Conservation (phyloP, 345 rosid genomes). For the Reutealis trisperma region DNA sequence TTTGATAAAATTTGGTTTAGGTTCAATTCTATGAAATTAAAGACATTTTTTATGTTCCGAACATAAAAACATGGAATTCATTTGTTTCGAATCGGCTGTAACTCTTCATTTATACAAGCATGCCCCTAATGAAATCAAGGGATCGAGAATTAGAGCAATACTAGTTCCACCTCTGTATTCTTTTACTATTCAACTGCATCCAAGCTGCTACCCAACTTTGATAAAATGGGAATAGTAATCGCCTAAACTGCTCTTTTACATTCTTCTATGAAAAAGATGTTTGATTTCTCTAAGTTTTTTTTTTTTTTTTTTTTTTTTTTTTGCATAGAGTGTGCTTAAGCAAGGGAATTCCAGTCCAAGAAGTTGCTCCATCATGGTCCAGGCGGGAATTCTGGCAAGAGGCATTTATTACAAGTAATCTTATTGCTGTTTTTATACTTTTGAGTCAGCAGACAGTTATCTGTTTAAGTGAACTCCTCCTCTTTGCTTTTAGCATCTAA, state of each 20-base stretch:
- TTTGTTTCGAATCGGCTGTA: too few species aligned
- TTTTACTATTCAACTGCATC: not conserved
- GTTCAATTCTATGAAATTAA: too few species aligned
- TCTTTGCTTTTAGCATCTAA: not conserved
- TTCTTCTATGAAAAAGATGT: not conserved
- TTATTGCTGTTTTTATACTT: not conserved
- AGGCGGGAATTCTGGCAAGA: slow-evolving; percentile 27
- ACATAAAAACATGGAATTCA: too few species aligned
- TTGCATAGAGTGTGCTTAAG: slow-evolving; percentile 27
- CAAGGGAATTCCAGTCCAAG: slow-evolving; percentile 29
- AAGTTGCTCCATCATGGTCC: slow-evolving; percentile 39
- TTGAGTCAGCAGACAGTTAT: not conserved
- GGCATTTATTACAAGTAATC: slow-evolving; percentile 35
- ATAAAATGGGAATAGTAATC: not conserved
- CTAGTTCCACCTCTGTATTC: not conserved
- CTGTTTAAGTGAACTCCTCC: not conserved
- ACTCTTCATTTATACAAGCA: not conserved
- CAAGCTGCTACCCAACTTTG: not conserved
- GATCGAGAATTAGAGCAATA: not conserved
- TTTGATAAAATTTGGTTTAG: too few species aligned
- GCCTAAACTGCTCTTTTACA: not conserved
- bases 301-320: not conserved
- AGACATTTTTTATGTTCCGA: too few species aligned
- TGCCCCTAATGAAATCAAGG: not conserved
- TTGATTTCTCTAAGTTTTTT: not conserved